Conservation (phyloP, 2,329 filamentous ascomycete species). For the Ciborinia camelliae region DNA sequence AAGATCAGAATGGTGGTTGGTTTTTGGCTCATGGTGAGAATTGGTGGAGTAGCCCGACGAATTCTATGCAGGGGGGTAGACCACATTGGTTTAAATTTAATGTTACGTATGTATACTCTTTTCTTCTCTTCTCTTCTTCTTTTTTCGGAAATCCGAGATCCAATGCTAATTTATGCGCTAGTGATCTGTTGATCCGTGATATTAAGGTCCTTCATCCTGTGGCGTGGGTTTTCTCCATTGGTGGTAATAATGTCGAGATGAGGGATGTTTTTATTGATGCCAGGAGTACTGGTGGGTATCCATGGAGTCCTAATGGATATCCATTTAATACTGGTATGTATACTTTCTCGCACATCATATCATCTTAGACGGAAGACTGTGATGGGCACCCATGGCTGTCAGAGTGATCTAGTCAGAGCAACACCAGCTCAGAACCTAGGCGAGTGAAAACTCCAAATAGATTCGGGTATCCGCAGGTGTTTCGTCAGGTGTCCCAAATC, state of each 20-base stretch:
- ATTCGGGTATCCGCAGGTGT: not conserved
- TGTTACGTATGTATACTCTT: not conserved
- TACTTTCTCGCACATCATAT: not conserved
- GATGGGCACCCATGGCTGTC: not conserved
- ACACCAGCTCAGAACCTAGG: not conserved
- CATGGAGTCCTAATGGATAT: slow-evolving; percentile 3
- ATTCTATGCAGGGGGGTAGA: not conserved
- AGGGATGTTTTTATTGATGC: slow-evolving; percentile 6
- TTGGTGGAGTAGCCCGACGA: not conserved
- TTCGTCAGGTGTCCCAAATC: no score
- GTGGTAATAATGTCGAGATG: slow-evolving; percentile 15
- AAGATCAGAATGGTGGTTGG: not conserved
- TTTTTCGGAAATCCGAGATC: not conserved
- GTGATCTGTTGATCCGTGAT: slow-evolving; percentile 9
- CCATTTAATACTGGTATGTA: slow-evolving; percentile 8
- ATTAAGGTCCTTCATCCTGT: slow-evolving; percentile 15
- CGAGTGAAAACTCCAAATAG: not conserved
- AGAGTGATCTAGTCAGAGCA: not conserved
- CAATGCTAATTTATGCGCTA: not conserved
- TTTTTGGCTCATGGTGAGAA: slow-evolving; percentile 17
- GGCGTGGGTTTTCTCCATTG: slow-evolving; percentile 11
- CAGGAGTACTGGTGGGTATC: slow-evolving; percentile 6
- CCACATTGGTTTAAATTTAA: slow-evolving; percentile 16
- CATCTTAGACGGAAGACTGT: not conserved
- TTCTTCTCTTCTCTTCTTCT: not conserved